phyloP scores from a whole-genome alignment of 192 early-diverging fungal genomes.

The Gonapodya prolifera region DNA sequence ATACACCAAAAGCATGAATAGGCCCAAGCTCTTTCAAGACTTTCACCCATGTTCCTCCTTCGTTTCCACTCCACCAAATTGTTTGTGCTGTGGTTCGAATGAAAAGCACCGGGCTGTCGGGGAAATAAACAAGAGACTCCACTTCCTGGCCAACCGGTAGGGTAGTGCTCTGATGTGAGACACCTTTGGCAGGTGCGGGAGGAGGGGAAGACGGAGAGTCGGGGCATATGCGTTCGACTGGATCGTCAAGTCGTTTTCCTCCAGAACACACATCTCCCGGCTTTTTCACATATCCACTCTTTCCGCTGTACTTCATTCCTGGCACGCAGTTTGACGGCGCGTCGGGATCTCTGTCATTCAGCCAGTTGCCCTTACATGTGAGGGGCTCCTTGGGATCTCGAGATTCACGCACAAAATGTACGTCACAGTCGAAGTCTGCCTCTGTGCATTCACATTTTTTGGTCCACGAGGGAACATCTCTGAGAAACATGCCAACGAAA shows the following conservation, averaged over 20 bases:
- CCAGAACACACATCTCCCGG: slow-evolving; percentile 59
- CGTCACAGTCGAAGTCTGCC: slow-evolving; percentile 91
- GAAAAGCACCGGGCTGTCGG: slow-evolving; percentile 26
- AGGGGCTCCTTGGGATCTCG: not conserved
- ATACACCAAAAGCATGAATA: slow-evolving; percentile 45
- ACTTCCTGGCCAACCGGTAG: not conserved
- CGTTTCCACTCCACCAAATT: slow-evolving; percentile 56
- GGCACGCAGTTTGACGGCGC: slow-evolving; percentile 60
- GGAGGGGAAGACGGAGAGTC: not conserved
- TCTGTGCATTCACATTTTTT: slow-evolving; percentile 60
- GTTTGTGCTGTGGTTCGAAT: slow-evolving; percentile 41
- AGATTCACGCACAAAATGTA: slow-evolving; percentile 45
- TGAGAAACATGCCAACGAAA: slow-evolving; percentile 48
- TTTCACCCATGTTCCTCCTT: slow-evolving; percentile 60
- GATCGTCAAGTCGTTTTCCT: slow-evolving; percentile 47
- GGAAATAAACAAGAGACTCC: not conserved
- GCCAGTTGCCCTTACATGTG: not conserved
- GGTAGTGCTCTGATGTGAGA: not conserved
- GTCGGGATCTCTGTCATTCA: slow-evolving; percentile 56
- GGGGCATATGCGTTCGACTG: slow-evolving; percentile 52
- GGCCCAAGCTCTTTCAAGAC: slow-evolving; percentile 31
- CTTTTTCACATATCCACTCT: slow-evolving; percentile 79
- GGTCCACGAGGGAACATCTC: slow-evolving; percentile 37
- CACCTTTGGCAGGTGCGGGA: not conserved
- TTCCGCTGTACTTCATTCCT: slow-evolving; percentile 51